Base-by-base conservation (phyloP, 768 basidiomycete genomes). In the Roridomyces roridus region DNA sequence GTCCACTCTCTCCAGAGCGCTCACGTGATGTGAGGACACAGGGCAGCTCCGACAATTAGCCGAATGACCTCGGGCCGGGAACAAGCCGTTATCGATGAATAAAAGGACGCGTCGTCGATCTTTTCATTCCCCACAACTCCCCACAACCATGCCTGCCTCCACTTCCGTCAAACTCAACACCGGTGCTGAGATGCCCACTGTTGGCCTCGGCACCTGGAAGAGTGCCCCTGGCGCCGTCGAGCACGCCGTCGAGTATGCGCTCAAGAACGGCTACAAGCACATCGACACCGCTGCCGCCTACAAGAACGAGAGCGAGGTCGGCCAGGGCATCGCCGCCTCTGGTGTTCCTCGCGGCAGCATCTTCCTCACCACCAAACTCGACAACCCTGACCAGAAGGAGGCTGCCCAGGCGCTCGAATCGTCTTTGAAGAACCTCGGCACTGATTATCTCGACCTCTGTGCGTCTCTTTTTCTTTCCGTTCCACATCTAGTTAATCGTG, bases 141-240 rank as follows among this genome's bases (percentile, higher is more conserved):
- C 10, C 31, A 10, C 7, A 10, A 49, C 35, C 24, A 86, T 87
- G 85, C 82, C 84, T 64, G 77, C 78, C 24, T 72, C 70, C 39
- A 76, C 61, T 40, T 70, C 72, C 24, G 75, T 86, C 42, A 88
- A 80, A 58, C 84, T 93, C 63, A 92, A 91, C 78, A 92, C 87
- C 24, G 89, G 91, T 23, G 84, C 83, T 46, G 77, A 82, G 65
- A 93, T 94, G 80, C 90, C 91, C 66, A 84, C 84, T 15, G 74
- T 92, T 34, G 87, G 87, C 43, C 81, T 91, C 50, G 88, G 86
- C n/a, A 92, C 91, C 43, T 93, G 90, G 91, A 86, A 88, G 65
- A 86, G 87, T 45, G 60, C 76, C 51, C 85, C 91, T 4, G 90
- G 88, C 44, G 78, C 79, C 35, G 92, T 93, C 53, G 84, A 85